phyloP scores from a whole-genome alignment of 371 early-diverging fungal genomes.

The Mucor ambiguus region DNA sequence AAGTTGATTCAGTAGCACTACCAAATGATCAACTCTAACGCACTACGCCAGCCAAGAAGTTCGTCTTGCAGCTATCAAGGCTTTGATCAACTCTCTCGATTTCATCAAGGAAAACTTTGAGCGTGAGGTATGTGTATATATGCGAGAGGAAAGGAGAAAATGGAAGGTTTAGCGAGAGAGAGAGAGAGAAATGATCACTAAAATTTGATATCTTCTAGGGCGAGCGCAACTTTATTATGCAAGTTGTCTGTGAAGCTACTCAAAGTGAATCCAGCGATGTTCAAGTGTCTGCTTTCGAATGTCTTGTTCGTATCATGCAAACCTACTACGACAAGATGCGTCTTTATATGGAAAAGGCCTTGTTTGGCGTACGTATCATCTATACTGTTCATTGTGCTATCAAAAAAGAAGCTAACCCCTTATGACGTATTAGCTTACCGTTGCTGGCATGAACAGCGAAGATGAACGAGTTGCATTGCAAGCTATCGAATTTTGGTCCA shows the following conservation, averaged over 20 bases:
- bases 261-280: slow-evolving; percentile 75
- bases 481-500: slow-evolving; percentile 99
- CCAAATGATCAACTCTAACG: neutral
- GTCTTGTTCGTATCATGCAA: slow-evolving; percentile 93
- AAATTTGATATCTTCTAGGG: slow-evolving; percentile 40
- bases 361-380: slow-evolving; percentile 73
- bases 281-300: slow-evolving; percentile 89
- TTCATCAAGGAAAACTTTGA: slow-evolving; percentile 94
- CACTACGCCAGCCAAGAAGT: slow-evolving; percentile 68
- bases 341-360: slow-evolving; percentile 92
- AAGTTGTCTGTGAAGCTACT: slow-evolving; percentile 95
- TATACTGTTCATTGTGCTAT: neutral
- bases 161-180: neutral
- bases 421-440: slow-evolving; percentile 65
- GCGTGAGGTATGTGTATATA: slow-evolving; percentile 53
- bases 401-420: neutral
- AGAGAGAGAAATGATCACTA: neutral
- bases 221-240: slow-evolving; percentile 97
- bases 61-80: slow-evolving; percentile 84
- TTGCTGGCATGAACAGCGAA: slow-evolving; percentile 82
- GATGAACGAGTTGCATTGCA: slow-evolving; percentile 90
- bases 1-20: neutral
- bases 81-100: slow-evolving; percentile 92
- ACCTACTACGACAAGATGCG: slow-evolving; percentile 95
- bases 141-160: too few relatives aligned